phyloP scores from a whole-genome alignment of 306 rosid species.

The Glycyrrhiza uralensis region DNA sequence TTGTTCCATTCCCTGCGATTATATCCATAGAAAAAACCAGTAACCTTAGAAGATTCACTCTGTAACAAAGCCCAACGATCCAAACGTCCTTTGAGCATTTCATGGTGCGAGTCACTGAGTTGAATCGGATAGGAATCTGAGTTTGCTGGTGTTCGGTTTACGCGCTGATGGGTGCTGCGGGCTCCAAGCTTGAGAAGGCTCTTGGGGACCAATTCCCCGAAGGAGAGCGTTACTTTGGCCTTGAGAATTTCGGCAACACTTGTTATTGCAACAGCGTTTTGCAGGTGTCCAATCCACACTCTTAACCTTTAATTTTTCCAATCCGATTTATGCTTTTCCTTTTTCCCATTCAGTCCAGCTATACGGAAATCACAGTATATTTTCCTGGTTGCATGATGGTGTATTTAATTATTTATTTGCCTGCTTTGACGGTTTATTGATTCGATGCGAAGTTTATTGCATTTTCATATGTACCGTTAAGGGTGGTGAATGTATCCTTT shows the following conservation, averaged over 20 bases:
- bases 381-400: no score
- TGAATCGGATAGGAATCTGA: constrained; percentile 55
- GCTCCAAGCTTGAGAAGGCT: constrained; percentile 98
- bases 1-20: constrained; percentile 16
- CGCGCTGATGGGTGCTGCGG: constrained; percentile 87
- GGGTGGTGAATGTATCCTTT: background rate
- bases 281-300: constrained; percentile 56
- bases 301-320: background rate
- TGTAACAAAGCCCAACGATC: constrained; percentile 40
- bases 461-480: background rate
- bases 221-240: constrained; percentile 98
- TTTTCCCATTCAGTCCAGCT: no score
- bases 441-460: background rate
- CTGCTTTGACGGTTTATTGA: background rate
- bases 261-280: constrained; percentile 98
- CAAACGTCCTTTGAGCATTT: background rate
- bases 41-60: constrained; percentile 5
- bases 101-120: constrained; percentile 37
- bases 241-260: constrained; percentile 96
- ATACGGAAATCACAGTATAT: no score
- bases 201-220: constrained; percentile 99
- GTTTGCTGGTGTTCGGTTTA: constrained; percentile 35
- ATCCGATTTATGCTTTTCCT: background rate
- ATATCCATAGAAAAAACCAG: constrained; percentile 8
- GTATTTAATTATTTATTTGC: no score